A percentile compares a stretch with the other conserved stretches of the same genome.
phyloP scores from a whole-genome alignment of 179 eudicot species.

The Corrigiola litoralis region DNA sequence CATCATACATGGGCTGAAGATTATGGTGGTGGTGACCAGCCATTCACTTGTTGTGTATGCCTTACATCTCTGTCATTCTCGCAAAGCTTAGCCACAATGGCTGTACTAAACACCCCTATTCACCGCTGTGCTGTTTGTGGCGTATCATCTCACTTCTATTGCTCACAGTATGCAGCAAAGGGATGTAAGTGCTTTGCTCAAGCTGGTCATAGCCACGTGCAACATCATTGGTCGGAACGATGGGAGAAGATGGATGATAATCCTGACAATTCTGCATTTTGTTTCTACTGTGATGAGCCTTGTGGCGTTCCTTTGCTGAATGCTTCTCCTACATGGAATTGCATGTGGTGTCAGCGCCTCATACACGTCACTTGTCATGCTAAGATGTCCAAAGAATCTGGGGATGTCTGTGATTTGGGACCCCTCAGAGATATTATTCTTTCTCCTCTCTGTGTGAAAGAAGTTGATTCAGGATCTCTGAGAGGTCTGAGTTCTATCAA shows the following conservation, averaged over 20 bases:
- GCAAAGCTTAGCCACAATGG: slow-evolving; percentile 47
- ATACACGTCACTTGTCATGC: slow-evolving; percentile 79
- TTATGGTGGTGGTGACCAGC: slow-evolving; percentile 54
- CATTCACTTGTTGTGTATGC: slow-evolving; percentile 81
- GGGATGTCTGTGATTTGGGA: slow-evolving; percentile 82
- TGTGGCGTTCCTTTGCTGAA: slow-evolving; percentile 77
- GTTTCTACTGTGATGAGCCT: slow-evolving; percentile 83
- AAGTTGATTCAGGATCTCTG: slow-evolving; percentile 40
- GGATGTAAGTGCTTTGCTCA: slow-evolving; percentile 84
- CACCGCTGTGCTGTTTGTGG: slow-evolving; percentile 80
- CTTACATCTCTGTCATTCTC: slow-evolving; percentile 50
- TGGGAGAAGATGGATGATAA: slow-evolving; percentile 75
- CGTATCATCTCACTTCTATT: slow-evolving; percentile 69
- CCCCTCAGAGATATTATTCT: slow-evolving; percentile 62
- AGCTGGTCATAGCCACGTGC: slow-evolving; percentile 57
- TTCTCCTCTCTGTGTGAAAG: slow-evolving; percentile 76
- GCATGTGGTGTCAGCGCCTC: slow-evolving; percentile 88
- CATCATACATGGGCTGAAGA: slow-evolving; percentile 82
- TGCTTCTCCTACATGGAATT: slow-evolving; percentile 80
- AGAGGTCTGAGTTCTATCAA: slow-evolving; percentile 42
- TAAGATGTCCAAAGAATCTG: slow-evolving; percentile 69
- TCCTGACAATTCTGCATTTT: slow-evolving; percentile 69
- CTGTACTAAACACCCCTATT: slow-evolving; percentile 47
- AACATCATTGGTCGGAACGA: slow-evolving; percentile 89
- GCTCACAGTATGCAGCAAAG: slow-evolving; percentile 65